Evolutionary conservation across 345 rosid genomes (phyloP).

Genomic region (Populus davidiana): DNA sequence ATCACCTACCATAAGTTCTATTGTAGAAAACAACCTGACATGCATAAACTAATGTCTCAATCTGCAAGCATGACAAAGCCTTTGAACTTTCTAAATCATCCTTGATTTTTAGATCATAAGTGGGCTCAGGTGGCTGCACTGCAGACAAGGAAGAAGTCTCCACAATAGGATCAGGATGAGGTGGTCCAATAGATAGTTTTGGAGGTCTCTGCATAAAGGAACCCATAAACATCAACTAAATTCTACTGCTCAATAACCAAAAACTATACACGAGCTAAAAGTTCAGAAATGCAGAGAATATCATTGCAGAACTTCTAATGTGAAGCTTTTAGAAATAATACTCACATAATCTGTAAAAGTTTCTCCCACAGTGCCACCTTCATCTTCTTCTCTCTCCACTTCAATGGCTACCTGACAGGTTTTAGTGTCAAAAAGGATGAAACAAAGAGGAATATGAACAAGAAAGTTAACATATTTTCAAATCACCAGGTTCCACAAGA

Average conservation of each 20-base stretch:
- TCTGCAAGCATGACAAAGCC: constrained; percentile 94
- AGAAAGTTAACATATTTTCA: constrained; percentile 5
- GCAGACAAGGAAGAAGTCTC: constrained; percentile 97
- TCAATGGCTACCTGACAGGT: constrained; percentile 83
- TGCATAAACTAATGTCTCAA: constrained; percentile 97
- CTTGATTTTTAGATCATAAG: constrained; percentile 67
- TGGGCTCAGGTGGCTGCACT: constrained; percentile 92
- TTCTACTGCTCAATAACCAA: constrained; percentile 2
- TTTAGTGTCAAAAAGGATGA: constrained; percentile 12
- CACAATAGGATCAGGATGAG: constrained; percentile 95
- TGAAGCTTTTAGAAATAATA: constrained; percentile 18
- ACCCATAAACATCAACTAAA: constrained; percentile 9
- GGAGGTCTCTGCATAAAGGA: constrained; percentile 65
- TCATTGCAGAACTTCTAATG: background rate
- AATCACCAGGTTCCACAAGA: background rate
- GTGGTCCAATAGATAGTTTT: constrained; percentile 84
- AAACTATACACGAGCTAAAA: constrained; percentile 10
- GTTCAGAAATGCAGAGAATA: background rate
- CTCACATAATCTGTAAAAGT: constrained; percentile 96
- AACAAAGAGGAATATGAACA: background rate
- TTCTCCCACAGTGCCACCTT: constrained; percentile 89
- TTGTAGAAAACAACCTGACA: constrained; percentile 64
- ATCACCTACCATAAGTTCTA: constrained; percentile 24
- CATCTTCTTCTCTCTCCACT: constrained; percentile 98
- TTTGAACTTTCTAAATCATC: constrained; percentile 68